These are phyloP conservation scores for Boletus mariae DNA, from an alignment of 1,284 basidiomycete species.

Conservation along the genomic window DNA sequence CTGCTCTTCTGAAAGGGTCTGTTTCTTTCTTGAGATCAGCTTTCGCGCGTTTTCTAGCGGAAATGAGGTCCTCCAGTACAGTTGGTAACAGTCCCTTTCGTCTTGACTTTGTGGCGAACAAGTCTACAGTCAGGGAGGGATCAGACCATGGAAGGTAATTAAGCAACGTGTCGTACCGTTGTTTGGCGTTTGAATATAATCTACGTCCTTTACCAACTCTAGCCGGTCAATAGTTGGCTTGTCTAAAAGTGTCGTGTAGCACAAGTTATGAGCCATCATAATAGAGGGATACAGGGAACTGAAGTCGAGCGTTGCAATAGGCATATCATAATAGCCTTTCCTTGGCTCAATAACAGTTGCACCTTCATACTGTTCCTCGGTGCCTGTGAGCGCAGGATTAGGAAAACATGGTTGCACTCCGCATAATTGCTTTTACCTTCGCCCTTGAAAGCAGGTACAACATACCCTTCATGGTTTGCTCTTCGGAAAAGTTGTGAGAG, in stretches of 20 bases:
- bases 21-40: constrained; percentile 92
- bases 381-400: constrained; percentile 43
- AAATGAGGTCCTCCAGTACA: constrained; percentile 89
- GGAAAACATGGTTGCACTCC: not conserved
- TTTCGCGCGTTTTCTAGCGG: constrained; percentile 89
- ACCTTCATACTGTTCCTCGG: constrained; percentile 94
- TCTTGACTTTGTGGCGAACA: constrained; percentile 70
- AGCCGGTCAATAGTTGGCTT: constrained; percentile 75
- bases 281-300: constrained; percentile 96
- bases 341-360: constrained; percentile 95
- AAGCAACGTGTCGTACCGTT: constrained; percentile 55
- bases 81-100: constrained; percentile 87
- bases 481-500: constrained; percentile 89
- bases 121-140: constrained; percentile 51
- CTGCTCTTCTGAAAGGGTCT: constrained; percentile 92
- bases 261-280: constrained; percentile 99
- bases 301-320: constrained; percentile 96
- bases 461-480: constrained; percentile 84
- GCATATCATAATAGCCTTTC: constrained; percentile 90
- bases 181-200: constrained; percentile 89
- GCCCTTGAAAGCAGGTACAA: constrained; percentile 78
- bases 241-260: constrained; percentile 90
- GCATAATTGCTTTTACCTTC: constrained; percentile 53
- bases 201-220: constrained; percentile 75
- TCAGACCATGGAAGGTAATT: not conserved